Base-by-base conservation (phyloP, 805 yeast species). In the Metschnikowia santaceciliae region DNA sequence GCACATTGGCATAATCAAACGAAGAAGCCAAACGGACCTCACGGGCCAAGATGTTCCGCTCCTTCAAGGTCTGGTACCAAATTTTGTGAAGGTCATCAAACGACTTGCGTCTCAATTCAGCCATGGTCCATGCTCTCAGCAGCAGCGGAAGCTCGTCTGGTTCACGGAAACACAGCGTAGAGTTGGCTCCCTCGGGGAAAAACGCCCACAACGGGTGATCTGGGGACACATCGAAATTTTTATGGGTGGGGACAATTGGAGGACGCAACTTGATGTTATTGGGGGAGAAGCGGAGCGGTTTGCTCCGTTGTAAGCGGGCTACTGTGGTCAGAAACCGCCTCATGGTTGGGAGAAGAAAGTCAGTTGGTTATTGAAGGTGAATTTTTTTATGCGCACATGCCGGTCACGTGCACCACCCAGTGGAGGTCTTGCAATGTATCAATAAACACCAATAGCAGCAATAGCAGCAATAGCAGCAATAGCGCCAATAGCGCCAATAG, bases 151-250 rank as follows among this genome's bases (percentile, higher is more conserved):
- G 73, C 20, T 84, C 88, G 2, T 75, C 80, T 2, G 78, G 68
- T 1, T 74, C 65, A 59, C 97, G 79, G 53, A 87, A 70, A 53
- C 83, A 81, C 7, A 58, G 50, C 60, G 78, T 75, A 51, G 83
- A 76, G 37, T 87, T 78, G 56, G 66, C 64, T 4, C 75, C 78
- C 3, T 63, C 65, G 11, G 71, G 68, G 72, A 92, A 94, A 66
- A 94, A 94, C 61, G 88, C 91, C 96, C 97, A 94, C 56, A 94
- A 76, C 32, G 98, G 99, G 69, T 94, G 99, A 65, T 86, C 87
- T 4, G 86, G 92, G 13, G 82, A 78, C 33, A 88, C 87, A 53
- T 77, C 77, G 49, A 91, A 76, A 67, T 88, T 88, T 56, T 78
- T 75, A 48, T 80, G 84, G 1, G 94, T 80, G 14, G 99, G 98